Base-by-base conservation (phyloP, 1,139 yeast species). In the Yamadazyma epiphylla region DNA sequence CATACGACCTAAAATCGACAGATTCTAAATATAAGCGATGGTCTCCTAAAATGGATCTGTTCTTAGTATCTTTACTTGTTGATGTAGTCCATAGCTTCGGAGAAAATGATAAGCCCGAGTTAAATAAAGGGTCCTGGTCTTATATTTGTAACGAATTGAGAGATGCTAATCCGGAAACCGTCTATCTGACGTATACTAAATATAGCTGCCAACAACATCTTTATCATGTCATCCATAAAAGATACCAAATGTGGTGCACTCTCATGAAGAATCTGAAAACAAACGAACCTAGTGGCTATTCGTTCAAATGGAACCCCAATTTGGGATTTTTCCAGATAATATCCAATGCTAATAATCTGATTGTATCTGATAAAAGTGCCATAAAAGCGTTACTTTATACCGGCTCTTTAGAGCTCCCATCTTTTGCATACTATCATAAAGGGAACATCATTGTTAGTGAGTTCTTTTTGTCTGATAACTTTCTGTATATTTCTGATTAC, bases 41-140 rank as follows among this genome's bases (percentile, higher is more conserved):
- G 70, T 51, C 67, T 0, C 66, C 70, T 1, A 51, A 50, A 24
- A 64, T 64, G 70, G 70, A 64, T 37, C 64, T 57, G 35, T 58
- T 38, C 33, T 46, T 64, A 15, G 50, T 64, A 26, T 58, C 54
- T 31, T 41, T 64, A 13, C 44, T 64, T 10, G 52, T 62, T 4
- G 68, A 63, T 36, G 61, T 63, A 10, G 67, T 60, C 2, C 69
- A 62, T 40, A 55, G 63, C 32, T 61, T 45, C 37, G 57, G 57
- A 2, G 51, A 58, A 34, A 63, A 55, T 2, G 58, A 53, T 0
- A 54, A 48, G 12, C 51, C 64, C 1, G 57, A 50, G 33, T 54
- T 62, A 58, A 55, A 56, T 12, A 64, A 64, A 35, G 58, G 58
- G 33, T 59, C 60, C 5, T 64, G 70, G 70, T 56, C 57, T 4